Conservation (phyloP, 495 filamentous ascomycete genomes). For the Ascobolus immersus region DNA sequence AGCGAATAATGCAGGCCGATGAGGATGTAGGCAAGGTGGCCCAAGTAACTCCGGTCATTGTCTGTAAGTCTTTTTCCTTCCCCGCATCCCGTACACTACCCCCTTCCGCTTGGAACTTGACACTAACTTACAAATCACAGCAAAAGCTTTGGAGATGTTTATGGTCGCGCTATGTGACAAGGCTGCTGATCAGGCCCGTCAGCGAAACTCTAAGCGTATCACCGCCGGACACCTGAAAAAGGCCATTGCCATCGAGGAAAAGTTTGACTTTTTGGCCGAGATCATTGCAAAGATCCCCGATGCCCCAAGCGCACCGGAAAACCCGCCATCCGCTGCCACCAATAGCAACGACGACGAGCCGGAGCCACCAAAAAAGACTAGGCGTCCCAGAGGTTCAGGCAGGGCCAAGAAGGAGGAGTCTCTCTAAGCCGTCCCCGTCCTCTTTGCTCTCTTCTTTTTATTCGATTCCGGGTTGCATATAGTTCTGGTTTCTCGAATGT, state of each 20-base stretch:
- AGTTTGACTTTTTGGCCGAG: slow-evolving; percentile 80
- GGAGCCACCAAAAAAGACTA: too few species aligned
- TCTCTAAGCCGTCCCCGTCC: too few species aligned
- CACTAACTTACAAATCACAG: slow-evolving; percentile 13
- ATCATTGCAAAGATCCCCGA: slow-evolving; percentile 72
- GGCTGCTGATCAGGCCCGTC: slow-evolving; percentile 56
- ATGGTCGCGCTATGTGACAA: slow-evolving; percentile 83
- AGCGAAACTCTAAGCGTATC: slow-evolving; percentile 65
- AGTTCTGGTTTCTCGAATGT: too few species aligned
- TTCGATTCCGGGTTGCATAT: too few species aligned
- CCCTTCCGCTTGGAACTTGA: neutral
- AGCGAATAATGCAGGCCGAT: slow-evolving; percentile 98
- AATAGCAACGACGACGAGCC: slow-evolving; percentile 5
- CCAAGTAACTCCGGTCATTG: slow-evolving; percentile 82
- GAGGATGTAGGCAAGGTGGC: slow-evolving; percentile 98
- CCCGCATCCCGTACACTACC: slow-evolving; percentile 1
- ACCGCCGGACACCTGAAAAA: slow-evolving; percentile 75
- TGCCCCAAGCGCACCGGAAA: slow-evolving; percentile 21
- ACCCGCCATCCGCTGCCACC: slow-evolving; percentile 1
- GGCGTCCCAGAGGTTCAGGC: too few species aligned
- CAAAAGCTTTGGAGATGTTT: slow-evolving; percentile 85
- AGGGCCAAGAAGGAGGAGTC: too few species aligned
- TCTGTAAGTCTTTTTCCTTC: slow-evolving; percentile 31
- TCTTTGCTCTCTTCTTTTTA: too few species aligned
- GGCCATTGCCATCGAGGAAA: slow-evolving; percentile 58